Evolutionary conservation across 2,329 filamentous ascomycete species (phyloP), one percentile per base, ranked within the genome.

Genomic region (Ceratocystis eucalypticola): DNA sequence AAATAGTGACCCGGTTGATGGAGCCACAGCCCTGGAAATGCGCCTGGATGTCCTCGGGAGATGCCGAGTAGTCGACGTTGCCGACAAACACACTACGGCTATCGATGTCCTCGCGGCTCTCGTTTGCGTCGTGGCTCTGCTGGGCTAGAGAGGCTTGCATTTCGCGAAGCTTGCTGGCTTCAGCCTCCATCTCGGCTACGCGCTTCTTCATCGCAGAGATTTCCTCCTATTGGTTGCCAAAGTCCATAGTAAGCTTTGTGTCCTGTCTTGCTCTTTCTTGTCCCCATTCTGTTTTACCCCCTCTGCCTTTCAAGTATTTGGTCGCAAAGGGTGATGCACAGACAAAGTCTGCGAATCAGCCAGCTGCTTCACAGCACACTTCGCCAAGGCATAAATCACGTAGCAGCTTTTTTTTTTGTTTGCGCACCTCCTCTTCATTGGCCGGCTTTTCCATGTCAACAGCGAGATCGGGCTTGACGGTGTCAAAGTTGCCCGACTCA

Each of bases 11-110:
- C 69, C 94, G 88, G 77, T 99, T 99, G 80, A 99, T 99, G 71
- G 89, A 91, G 68, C 94, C 94, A 73, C 91, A 96, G 80, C 87
- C 95, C 80, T 96, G 91, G 79, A 99, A 99, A 74, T 99, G 94
- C 68, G 91, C 90, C 80, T 99, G 94, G 68, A 99, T 94, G 79
- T 99, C 94, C 78, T 99, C 94, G 1, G 94, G 94, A 33, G 91
- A 95, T 25, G 93, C 92, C 69, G 90, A 92, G 77, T 99, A 99
- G 77, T 99, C 94, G 70, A 99, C 94, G 72, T 99, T 99, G 71
- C 94, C 94, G 57, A 99, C 94, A 75, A 99, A 99, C 76, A 99
- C 91, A 78, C 91, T 96, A 73, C 94, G 87, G 71, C 87, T 87
- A 77, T 99, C 94, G 68, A 99, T 86, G 71, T 96, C 95, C 75